Conservation (phyloP, 1,284 basidiomycete genomes). For the Tilletia caries region DNA sequence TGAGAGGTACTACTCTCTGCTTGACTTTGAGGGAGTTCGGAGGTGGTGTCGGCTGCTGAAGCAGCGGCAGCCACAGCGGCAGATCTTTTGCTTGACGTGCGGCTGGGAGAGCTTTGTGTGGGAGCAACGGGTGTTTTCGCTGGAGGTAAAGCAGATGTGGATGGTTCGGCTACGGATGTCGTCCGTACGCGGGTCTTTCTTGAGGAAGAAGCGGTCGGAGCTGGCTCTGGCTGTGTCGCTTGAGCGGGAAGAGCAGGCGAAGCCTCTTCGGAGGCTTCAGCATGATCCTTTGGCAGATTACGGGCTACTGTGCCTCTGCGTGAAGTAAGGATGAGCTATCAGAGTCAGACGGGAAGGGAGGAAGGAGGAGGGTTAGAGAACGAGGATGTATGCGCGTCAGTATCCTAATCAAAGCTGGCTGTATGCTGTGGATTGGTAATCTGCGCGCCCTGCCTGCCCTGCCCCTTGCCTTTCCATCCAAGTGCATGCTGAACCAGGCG, state of each 20-base stretch:
- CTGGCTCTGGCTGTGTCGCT: background rate
- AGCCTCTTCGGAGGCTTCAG: background rate
- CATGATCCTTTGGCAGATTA: constrained; percentile 3
- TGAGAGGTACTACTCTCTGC: too few species aligned
- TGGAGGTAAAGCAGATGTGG: background rate
- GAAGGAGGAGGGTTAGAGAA: background rate
- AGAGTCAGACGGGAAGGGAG: background rate
- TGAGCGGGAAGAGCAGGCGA: too few species aligned
- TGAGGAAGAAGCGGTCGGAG: background rate
- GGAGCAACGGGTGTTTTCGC: background rate
- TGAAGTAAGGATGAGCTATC: constrained; percentile 8
- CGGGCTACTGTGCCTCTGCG: constrained; percentile 3
- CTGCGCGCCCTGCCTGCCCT: too few species aligned
- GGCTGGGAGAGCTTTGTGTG: background rate
- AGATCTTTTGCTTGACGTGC: background rate
- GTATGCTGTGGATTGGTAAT: too few species aligned
- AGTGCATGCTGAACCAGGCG: too few species aligned
- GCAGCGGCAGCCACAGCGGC: background rate
- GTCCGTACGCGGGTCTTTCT: too few species aligned
- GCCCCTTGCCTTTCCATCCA: too few species aligned
- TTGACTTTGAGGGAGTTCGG: too few species aligned
- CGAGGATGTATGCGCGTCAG: background rate
- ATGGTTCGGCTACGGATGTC: too few species aligned
- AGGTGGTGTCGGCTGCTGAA: background rate
- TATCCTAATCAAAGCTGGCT: background rate